Conservation (phyloP, 1,284 basidiomycete genomes). For the Meripilus lineatus region DNA sequence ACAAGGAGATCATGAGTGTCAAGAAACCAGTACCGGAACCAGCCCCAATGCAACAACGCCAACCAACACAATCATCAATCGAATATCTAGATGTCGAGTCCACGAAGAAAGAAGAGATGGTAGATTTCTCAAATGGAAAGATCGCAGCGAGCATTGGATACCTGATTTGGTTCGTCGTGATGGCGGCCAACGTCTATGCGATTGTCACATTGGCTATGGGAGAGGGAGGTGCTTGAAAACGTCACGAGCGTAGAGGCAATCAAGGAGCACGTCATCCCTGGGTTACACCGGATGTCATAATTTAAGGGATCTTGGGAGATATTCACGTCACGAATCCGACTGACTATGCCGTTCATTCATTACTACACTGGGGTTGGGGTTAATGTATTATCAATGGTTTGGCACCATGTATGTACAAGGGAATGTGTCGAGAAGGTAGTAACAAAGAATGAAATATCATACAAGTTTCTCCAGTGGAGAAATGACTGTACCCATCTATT, state of each 20-base stretch:
- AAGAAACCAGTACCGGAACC: constrained; percentile 22
- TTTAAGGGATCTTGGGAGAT: neutral
- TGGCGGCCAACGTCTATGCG: constrained; percentile 68
- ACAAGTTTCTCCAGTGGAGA: constrained; percentile 25
- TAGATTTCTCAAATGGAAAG: constrained; percentile 63
- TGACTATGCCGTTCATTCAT: neutral
- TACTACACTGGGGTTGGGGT: neutral
- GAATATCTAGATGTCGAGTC: constrained; percentile 10
- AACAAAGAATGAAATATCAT: too few relatives aligned
- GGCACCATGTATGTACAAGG: neutral
- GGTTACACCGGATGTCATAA: too few relatives aligned
- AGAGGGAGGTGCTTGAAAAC: constrained; percentile 10
- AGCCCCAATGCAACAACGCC: constrained; percentile 4
- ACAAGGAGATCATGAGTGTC: constrained; percentile 66
- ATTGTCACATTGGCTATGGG: constrained; percentile 45
- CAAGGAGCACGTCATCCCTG: too few relatives aligned
- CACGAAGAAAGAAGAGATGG: constrained; percentile 26
- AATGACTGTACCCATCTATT: constrained; percentile 27
- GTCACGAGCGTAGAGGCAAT: neutral
- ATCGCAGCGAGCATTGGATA: constrained; percentile 50
- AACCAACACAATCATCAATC: neutral
- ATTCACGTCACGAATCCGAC: neutral
- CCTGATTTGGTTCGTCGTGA: constrained; percentile 58
- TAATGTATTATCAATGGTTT: neutral
- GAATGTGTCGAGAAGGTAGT: neutral